Conservation (phyloP, 2,329 filamentous ascomycete species). For the Sarocladium brachiariae region DNA sequence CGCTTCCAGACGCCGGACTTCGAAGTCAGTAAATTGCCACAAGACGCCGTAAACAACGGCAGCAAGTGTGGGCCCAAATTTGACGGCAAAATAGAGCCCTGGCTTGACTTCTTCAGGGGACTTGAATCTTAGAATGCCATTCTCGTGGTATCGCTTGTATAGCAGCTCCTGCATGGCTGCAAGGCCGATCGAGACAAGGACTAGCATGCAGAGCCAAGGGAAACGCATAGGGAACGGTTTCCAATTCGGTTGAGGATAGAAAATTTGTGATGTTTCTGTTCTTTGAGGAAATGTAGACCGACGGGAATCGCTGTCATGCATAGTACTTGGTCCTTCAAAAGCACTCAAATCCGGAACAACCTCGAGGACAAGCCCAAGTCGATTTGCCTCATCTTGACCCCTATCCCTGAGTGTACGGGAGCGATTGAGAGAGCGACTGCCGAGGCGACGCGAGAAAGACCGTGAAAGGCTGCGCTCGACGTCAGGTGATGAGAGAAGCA, state of each 20-base stretch:
- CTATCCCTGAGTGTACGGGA: constrained; percentile 39
- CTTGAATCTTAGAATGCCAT: constrained; percentile 43
- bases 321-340: constrained; percentile 36
- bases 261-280: constrained; percentile 37
- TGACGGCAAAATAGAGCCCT: constrained; percentile 52
- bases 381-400: constrained; percentile 53
- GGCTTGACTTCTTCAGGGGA: constrained; percentile 43
- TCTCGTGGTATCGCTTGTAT: constrained; percentile 39
- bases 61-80: constrained; percentile 55
- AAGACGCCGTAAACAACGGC: constrained; percentile 57
- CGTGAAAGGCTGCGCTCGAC: constrained; percentile 30
- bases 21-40: constrained; percentile 61
- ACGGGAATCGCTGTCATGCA: constrained; percentile 24
- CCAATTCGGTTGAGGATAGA: constrained; percentile 60
- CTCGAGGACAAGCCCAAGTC: constrained; percentile 51
- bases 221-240: constrained; percentile 59
- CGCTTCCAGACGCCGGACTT: constrained; percentile 59
- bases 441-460: constrained; percentile 33
- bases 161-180: constrained; percentile 48
- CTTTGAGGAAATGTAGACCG: constrained; percentile 31
- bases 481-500: constrained; percentile 34
- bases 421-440: constrained; percentile 20
- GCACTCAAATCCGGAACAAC: constrained; percentile 45
- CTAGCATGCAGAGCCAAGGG: constrained; percentile 49
- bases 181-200: constrained; percentile 46